Evolutionary conservation across 805 yeast species (phyloP).

Genomic region (Ogataea populi-albae): DNA sequence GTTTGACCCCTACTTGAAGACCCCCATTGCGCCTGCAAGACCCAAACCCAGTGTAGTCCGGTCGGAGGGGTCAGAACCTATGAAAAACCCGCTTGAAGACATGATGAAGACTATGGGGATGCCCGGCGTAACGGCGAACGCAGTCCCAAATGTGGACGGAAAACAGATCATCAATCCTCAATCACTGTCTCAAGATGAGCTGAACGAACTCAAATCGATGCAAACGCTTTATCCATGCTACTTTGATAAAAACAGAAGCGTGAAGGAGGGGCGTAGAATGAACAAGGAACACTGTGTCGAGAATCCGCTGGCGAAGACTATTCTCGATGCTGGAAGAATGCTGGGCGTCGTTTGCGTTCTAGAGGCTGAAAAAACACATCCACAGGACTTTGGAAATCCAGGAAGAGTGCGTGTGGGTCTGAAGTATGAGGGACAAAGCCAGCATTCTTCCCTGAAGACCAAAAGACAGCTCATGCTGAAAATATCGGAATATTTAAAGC

Average conservation of each 20-base stretch:
- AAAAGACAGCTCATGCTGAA: conserved; percentile 66
- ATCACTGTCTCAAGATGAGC: conserved; percentile 50
- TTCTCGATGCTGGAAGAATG: conserved; percentile 63
- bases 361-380: conserved; percentile 85
- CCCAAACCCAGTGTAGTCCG: conserved; percentile 58
- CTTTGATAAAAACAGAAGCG: conserved; percentile 76
- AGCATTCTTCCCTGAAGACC: conserved; percentile 35
- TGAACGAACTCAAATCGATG: conserved; percentile 62
- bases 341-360: conserved; percentile 39
- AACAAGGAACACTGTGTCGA: conserved; percentile 63
- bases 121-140: conserved; percentile 26
- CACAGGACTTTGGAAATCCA: conserved; percentile 96
- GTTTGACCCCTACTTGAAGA: conserved; percentile 67
- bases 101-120: conserved; percentile 29
- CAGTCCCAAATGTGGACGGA: conserved; percentile 12
- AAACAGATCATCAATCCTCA: conserved; percentile 17
- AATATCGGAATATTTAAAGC: conserved; percentile 58
- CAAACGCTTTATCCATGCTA: conserved; percentile 88
- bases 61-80: conserved; percentile 49
- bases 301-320: conserved; percentile 82
- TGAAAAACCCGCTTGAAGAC: conserved; percentile 26
- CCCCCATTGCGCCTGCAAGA: conserved; percentile 68
- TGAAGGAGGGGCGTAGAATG: conserved; percentile 82
- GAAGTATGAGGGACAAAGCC: conserved; percentile 46
- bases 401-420: conserved; percentile 86